Evolutionary conservation across 768 basidiomycete genomes (phyloP), one percentile per base, ranked within the genome.

Genomic region (Rhodotorula taiwanensis): DNA sequence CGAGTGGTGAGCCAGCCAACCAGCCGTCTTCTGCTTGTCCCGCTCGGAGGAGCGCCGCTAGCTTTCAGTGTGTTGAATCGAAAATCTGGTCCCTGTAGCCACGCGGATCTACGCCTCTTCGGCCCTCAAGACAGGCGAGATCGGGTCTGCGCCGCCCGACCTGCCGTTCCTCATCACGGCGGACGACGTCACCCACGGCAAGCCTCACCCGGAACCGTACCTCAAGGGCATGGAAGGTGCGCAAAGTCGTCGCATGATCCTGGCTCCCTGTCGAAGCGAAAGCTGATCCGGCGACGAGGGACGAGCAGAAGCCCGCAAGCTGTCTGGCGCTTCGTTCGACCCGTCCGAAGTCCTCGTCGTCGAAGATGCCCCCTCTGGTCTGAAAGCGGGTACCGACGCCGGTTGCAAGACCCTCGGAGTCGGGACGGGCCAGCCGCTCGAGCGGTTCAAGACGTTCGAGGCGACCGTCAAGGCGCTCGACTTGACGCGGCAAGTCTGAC

Each of bases 131-230:
- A 81, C 81, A 41, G 83, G 85, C 47, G 81, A 80, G 2, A 61
- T 70, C 20, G 78, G 91, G 25, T n/a, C 64, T 1, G 10, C 28
- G 14, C 81, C 84, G 4, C 60, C 81, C 4, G 86, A 87, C 4
- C 75, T 75, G 4, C 78, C 77, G 51, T 84, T 83, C 21, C 78
- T 86, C 55, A 81, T 92, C 69, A 90, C 88, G 4, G 84, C 86
- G 11, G 82, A 86, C 75, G 86, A 91, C 66, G 85, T 86, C 7
- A 74, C 75, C 18, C 76, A 83, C 53, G 89, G 90, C 49, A 93
- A 93, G 77, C 91, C 91, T n/a, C 80, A 85, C 72, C 89, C 91
- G 1, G 88, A 83, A 41, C 92, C 92, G 27, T 95, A 93, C 76
- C 77, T 91, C 20, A 82, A 83, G 1, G 90, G 90, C 16, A 89